phyloP scores from a whole-genome alignment of 345 rosid genomes.

The Durio zibethinus region DNA sequence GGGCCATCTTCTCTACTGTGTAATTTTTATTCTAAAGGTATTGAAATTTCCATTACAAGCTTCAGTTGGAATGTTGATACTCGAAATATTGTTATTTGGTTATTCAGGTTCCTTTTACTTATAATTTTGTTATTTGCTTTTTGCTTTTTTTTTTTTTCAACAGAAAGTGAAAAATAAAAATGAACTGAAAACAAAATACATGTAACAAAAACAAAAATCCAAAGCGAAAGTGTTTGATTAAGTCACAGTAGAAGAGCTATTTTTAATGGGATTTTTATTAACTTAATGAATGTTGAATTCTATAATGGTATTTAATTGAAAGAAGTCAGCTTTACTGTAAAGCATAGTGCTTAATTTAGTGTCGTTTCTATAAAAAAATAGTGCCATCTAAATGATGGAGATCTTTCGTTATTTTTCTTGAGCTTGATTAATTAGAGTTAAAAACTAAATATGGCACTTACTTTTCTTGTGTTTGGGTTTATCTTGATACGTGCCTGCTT shows the following conservation, averaged over 20 bases:
- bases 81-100: not conserved
- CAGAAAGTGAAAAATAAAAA: not conserved
- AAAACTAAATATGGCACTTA: not conserved
- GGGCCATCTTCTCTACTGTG: constrained; percentile 51
- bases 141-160: too few relatives aligned
- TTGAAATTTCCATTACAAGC: not conserved
- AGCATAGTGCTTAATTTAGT: not conserved
- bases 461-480: not conserved
- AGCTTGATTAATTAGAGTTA: not conserved
- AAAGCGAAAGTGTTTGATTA: not conserved
- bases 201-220: not conserved
- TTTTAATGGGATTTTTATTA: not conserved
- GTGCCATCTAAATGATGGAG: not conserved
- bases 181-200: not conserved
- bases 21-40: constrained; percentile 67
- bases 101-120: not conserved
- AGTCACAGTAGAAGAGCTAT: not conserved
- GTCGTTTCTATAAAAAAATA: not conserved
- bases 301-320: not conserved
- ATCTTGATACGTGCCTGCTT: constrained; percentile 11
- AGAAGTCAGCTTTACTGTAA: not conserved
- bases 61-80: not conserved
- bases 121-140: not conserved
- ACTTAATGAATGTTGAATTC: not conserved
- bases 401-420: not conserved